Evolutionary conservation across 2,329 filamentous ascomycete species (phyloP), one percentile per base, ranked within the genome.

Genomic region (Elsinoe arachidis): DNA sequence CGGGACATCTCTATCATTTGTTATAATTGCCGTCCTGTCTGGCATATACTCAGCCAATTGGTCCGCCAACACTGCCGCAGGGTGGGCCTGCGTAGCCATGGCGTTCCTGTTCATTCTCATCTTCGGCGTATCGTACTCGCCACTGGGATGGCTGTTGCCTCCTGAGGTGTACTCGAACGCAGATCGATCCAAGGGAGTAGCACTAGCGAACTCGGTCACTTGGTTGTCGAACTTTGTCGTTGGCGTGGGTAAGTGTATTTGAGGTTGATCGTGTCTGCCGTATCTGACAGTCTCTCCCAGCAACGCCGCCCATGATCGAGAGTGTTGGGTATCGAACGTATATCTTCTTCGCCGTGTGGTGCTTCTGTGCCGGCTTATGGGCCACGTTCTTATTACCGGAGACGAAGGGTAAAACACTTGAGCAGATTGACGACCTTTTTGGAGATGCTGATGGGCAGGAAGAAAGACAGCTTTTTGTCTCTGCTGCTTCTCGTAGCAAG

Each of bases 271-370:
- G 6, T 14, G 17, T 7, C 6, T 9, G 5, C 7, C 6, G 17
- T 39, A 5, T 15, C 17, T 7, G 14, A 10, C 17, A 15, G 17
- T n/a, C 14, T 14, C 37, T 5, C 6, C 14, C 37, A 39, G 37
- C 51, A 11, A 68, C 67, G 0, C 68, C 69, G 12, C 66, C 66
- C 0, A 55, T 70, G 33, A 62, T 70, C 2, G 60, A 67, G 53
- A 83, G 82, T 60, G 82, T 81, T 5, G 73, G 74, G 12, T 83
- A 76, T 70, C 79, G 79, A 56, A 76, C 79, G 0, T 84, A 84
- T 63, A 70, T 82, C 46, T 84, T 85, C 72, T 85, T 85, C 60
- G 80, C 76, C 0, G 71, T 74, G 2, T 81, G 81, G 60, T 79
- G 76, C 59, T 63, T 78, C 1, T 66, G 81, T 3, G 74, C 76